Conservation (phyloP, 768 basidiomycete species). For the Krasilnikovozyma curviuscula region DNA sequence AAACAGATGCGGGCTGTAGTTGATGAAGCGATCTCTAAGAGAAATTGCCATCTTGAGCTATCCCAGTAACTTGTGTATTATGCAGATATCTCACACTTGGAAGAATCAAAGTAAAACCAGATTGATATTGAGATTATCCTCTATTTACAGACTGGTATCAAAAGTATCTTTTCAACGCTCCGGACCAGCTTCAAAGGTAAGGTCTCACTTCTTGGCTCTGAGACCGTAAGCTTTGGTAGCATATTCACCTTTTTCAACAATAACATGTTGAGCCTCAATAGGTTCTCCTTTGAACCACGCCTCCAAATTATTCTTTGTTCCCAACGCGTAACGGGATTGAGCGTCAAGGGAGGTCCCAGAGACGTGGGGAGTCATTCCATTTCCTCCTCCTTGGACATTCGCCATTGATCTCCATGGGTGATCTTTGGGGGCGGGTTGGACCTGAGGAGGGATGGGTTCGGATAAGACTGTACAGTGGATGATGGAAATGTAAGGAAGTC, state of each 20-base stretch:
- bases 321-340: background rate
- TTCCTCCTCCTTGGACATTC: conserved; percentile 43
- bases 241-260: conserved; percentile 44
- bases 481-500: background rate
- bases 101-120: too few relatives aligned
- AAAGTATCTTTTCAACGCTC: too few relatives aligned
- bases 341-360: background rate
- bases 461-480: conserved; percentile 14
- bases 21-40: conserved; percentile 36
- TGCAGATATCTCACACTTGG: too few relatives aligned
- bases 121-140: too few relatives aligned
- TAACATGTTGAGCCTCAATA: conserved; percentile 37
- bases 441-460: conserved; percentile 24
- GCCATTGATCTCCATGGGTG: conserved; percentile 70
- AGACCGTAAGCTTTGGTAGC: conserved; percentile 4
- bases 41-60: too few relatives aligned
- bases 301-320: background rate
- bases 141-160: too few relatives aligned
- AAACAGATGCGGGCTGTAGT: conserved; percentile 47
- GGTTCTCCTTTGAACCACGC: background rate
- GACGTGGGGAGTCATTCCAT: conserved; percentile 51
- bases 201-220: conserved; percentile 2
- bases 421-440: conserved; percentile 68
- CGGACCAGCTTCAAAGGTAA: too few relatives aligned
- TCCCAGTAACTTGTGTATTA: too few relatives aligned